Base-by-base conservation (phyloP, 306 rosid species). In the Boehmeria nivea region DNA sequence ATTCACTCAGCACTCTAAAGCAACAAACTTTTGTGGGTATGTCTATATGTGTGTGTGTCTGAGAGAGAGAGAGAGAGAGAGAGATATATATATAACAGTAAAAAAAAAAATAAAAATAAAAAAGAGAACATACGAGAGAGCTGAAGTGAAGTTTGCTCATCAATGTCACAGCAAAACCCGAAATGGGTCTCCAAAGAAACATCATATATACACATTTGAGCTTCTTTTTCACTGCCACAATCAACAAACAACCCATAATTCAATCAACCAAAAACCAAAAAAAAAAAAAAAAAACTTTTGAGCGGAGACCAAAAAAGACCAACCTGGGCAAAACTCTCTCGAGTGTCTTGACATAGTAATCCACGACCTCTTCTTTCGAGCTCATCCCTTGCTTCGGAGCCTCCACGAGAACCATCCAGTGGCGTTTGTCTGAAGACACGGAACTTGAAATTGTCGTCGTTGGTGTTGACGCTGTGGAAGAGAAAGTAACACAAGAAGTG, bases 201-300 rank as follows among this genome's bases (percentile, higher is more conserved):
- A 76, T 88, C 81, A 60, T 88, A 85, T 22, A 85, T 69, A 70
- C 86, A 73, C 86, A 78, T 80, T 66, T 88, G 96, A 74, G 91
- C 86, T 34, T 82, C 96, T 66, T 68, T 58, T 71, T 85, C 94
- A 57, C 94, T 88, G 72, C 43, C 55, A 75, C 70, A 65, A 28
- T 51, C 18, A 46, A 10, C 12, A 64, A 28, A 36, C 22, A 14
- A 17, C 8, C 22, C 22, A 51, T 7, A 66, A 68, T 60, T 62
- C 25, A 44, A 6, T 6, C 59, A 31, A 31, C 21, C 9, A 1
- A 23, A 53, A 64, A 27, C 15, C 11, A 51, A 25, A 26, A 26
- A 23, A 11, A 4, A 51, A 23, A 51, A 1, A 53, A 15, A n/a
- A n/a, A n/a, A n/a, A n/a, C n/a, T n/a, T 20, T 26, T 7, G 16